Evolutionary conservation across 2,329 filamentous ascomycete genomes (phyloP).

Genomic region (Metarhizium brunneum): DNA sequence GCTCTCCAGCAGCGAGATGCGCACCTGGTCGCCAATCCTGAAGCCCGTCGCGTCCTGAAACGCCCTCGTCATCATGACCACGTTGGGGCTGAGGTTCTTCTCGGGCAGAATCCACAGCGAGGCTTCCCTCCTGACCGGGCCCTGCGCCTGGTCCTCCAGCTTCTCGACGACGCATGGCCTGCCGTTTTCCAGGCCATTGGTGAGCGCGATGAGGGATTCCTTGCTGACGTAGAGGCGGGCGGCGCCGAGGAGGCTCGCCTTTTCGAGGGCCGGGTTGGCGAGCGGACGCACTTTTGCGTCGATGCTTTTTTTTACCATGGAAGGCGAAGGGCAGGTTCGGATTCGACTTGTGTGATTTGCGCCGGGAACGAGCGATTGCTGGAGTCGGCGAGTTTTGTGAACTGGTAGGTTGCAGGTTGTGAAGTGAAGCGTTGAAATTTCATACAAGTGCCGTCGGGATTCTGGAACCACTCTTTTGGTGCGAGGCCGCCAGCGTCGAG

Average conservation of each 20-base stretch:
- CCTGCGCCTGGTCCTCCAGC: constrained; percentile 11
- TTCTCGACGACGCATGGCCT: constrained; percentile 32
- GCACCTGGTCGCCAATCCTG: constrained; percentile 57
- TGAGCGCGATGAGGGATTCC: constrained; percentile 35
- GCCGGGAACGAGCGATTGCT: too few species aligned
- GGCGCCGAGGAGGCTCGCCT: constrained; percentile 31
- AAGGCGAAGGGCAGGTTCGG: not conserved
- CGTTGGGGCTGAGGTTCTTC: constrained; percentile 56
- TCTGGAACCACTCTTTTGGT: not conserved
- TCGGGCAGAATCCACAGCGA: constrained; percentile 41
- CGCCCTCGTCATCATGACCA: constrained; percentile 63
- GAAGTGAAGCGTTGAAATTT: not conserved
- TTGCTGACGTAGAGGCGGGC: constrained; percentile 39
- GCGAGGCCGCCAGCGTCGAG: too few species aligned
- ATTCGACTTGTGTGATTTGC: too few species aligned
- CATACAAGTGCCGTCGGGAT: not conserved
- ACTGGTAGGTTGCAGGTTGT: constrained; percentile 2
- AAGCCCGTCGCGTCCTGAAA: constrained; percentile 66
- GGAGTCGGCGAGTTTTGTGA: not conserved
- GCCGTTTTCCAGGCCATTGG: constrained; percentile 32
- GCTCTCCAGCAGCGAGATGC: constrained; percentile 47
- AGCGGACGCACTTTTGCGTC: constrained; percentile 33
- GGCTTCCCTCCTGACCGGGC: constrained; percentile 29
- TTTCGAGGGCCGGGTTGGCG: constrained; percentile 31
- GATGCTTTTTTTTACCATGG: constrained; percentile 25